These are phyloP conservation scores for Oxytropis ochrocephala DNA, from an alignment of 306 rosid genomes.

Conservation along the genomic window DNA sequence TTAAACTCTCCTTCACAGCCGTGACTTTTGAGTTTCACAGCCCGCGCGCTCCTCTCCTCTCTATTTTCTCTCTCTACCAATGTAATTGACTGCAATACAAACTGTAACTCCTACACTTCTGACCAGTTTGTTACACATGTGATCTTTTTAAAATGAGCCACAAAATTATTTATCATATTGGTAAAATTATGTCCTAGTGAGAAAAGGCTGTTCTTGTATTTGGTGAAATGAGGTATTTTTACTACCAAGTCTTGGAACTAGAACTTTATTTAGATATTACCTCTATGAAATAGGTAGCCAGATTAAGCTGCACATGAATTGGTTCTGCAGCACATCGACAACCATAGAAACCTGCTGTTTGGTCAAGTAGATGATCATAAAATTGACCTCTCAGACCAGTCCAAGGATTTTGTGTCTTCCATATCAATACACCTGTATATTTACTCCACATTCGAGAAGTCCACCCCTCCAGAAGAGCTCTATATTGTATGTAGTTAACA, in stretches of 20 bases:
- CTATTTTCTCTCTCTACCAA: too few relatives aligned
- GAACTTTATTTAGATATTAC: conserved; percentile 26
- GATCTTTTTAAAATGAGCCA: neutral
- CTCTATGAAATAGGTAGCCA: conserved; percentile 69
- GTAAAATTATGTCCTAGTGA: neutral
- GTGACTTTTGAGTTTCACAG: too few relatives aligned
- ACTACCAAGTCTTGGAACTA: neutral
- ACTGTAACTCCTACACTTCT: neutral
- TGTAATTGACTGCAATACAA: neutral
- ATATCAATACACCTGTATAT: conserved; percentile 85
- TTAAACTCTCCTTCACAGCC: too few relatives aligned
- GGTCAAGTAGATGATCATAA: conserved; percentile 93
- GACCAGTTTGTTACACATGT: neutral
- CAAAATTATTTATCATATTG: neutral
- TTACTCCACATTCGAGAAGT: conserved; percentile 89
- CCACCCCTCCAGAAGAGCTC: conserved; percentile 94
- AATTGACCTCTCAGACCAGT: conserved; percentile 96
- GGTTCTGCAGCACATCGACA: conserved; percentile 91
- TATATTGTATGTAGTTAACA: conserved; percentile 78
- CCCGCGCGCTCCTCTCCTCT: too few relatives aligned
- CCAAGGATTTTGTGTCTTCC: conserved; percentile 99
- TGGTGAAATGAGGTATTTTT: neutral
- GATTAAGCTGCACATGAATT: conserved; percentile 85
- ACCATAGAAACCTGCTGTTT: conserved; percentile 91
- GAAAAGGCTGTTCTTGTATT: neutral